phyloP scores from a whole-genome alignment of 768 basidiomycete genomes.

The Rhodosporidiobolus odoratus region DNA sequence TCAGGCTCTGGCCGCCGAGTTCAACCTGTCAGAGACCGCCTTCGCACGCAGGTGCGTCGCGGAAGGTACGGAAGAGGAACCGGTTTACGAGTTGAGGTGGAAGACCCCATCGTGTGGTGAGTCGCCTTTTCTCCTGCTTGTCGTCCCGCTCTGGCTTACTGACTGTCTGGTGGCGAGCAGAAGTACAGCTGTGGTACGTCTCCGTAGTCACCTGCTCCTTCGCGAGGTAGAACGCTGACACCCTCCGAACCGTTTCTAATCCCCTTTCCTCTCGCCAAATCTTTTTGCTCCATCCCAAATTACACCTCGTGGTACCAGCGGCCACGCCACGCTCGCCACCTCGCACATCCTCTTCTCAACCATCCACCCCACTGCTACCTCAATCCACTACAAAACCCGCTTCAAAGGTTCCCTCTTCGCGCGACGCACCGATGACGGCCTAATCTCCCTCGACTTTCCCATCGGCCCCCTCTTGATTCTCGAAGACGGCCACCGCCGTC shows the following conservation, averaged over 20 bases:
- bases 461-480: slow-evolving; percentile 17
- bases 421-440: slow-evolving; percentile 2
- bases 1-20: slow-evolving; percentile 38
- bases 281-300: not conserved
- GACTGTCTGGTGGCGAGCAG: too few species aligned
- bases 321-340: slow-evolving; percentile 47
- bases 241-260: not conserved
- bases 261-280: not conserved
- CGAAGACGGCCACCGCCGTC: not conserved
- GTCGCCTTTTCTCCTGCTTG: not conserved
- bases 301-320: slow-evolving; percentile 12
- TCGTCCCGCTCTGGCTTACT: too few species aligned
- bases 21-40: slow-evolving; percentile 43
- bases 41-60: slow-evolving; percentile 23
- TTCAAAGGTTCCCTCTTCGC: slow-evolving; percentile 38
- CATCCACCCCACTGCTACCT: slow-evolving; percentile 13
- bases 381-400: slow-evolving; percentile 38
- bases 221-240: not conserved
- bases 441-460: slow-evolving; percentile 44
- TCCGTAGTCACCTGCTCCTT: not conserved
- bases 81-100: slow-evolving; percentile 43
- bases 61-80: not conserved
- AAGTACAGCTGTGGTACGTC: slow-evolving; percentile 42
- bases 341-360: slow-evolving; percentile 42
- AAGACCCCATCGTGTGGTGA: slow-evolving; percentile 39